phyloP scores from a whole-genome alignment of 2,329 filamentous ascomycete genomes.

The Cryphonectria japonica region DNA sequence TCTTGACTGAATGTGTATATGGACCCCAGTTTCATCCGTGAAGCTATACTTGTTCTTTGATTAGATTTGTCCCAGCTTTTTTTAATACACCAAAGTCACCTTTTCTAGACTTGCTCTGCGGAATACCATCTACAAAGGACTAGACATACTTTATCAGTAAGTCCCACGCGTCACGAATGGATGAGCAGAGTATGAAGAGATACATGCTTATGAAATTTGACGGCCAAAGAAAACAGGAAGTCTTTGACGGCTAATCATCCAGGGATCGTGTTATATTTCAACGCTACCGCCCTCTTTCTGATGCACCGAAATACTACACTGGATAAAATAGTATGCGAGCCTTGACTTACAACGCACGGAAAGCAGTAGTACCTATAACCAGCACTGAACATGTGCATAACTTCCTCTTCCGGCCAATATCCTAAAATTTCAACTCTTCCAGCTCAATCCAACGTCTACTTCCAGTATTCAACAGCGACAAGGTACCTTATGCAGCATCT shows the following conservation, averaged over 20 bases:
- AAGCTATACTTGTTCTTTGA: too few relatives aligned
- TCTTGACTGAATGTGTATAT: background rate
- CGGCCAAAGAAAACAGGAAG: background rate
- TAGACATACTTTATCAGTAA: background rate
- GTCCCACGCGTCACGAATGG: background rate
- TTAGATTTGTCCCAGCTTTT: background rate
- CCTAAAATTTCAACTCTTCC: background rate
- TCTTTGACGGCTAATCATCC: background rate
- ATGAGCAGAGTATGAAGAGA: background rate
- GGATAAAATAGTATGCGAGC: too few relatives aligned
- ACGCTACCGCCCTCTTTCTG: too few relatives aligned
- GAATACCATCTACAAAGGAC: background rate
- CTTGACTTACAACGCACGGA: too few relatives aligned
- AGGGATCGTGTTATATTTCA: background rate
- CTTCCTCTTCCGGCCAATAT: background rate
- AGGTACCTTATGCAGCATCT: constrained; percentile 7
- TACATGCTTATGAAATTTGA: background rate
- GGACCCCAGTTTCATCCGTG: background rate
- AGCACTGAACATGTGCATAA: too few relatives aligned
- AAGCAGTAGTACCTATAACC: too few relatives aligned
- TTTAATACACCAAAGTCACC: background rate
- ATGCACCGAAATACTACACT: too few relatives aligned
- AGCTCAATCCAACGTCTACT: background rate
- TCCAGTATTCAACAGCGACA: background rate
- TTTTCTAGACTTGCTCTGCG: background rate